A percentile compares a stretch with the other conserved stretches of the same genome.
Evolutionary conservation across 1,284 basidiomycete species (phyloP).

Genomic region (Sporisorium graminicola): DNA sequence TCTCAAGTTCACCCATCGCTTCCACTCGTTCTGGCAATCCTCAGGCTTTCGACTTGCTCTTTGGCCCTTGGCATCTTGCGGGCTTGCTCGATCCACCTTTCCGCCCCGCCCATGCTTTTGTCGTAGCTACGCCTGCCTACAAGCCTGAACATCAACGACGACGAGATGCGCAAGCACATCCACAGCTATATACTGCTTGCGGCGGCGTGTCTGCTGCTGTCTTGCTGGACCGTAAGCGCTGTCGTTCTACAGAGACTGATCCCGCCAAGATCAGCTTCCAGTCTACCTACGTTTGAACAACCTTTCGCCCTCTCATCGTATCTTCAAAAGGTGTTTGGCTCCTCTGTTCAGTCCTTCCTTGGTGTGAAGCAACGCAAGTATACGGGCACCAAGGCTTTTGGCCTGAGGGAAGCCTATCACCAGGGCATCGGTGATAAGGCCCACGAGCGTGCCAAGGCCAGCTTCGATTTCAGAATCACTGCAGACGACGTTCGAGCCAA

Average conservation of each 20-base stretch:
- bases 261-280: slow-evolving; percentile 15
- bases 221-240: slow-evolving; percentile 12
- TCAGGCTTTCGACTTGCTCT: background rate
- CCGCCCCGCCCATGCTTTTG: slow-evolving; percentile 9
- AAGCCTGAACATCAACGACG: slow-evolving; percentile 4
- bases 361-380: background rate
- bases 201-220: slow-evolving; percentile 9
- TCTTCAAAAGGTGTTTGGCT: slow-evolving; percentile 22
- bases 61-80: background rate
- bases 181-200: slow-evolving; percentile 14
- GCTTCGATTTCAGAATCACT: slow-evolving; percentile 40
- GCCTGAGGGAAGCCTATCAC: slow-evolving; percentile 47
- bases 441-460: slow-evolving; percentile 29
- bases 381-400: slow-evolving; percentile 24
- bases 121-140: background rate
- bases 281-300: slow-evolving; percentile 16
- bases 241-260: slow-evolving; percentile 22
- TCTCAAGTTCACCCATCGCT: background rate
- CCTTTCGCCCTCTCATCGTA: slow-evolving; percentile 30
- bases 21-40: background rate
- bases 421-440: slow-evolving; percentile 42
- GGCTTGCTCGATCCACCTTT: background rate
- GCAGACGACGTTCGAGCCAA: slow-evolving; percentile 24
- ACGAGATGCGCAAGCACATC: slow-evolving; percentile 5
- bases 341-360: slow-evolving; percentile 9